Evolutionary conservation across 2,329 filamentous ascomycete genomes (phyloP).

Genomic region (Neurospora sp.): DNA sequence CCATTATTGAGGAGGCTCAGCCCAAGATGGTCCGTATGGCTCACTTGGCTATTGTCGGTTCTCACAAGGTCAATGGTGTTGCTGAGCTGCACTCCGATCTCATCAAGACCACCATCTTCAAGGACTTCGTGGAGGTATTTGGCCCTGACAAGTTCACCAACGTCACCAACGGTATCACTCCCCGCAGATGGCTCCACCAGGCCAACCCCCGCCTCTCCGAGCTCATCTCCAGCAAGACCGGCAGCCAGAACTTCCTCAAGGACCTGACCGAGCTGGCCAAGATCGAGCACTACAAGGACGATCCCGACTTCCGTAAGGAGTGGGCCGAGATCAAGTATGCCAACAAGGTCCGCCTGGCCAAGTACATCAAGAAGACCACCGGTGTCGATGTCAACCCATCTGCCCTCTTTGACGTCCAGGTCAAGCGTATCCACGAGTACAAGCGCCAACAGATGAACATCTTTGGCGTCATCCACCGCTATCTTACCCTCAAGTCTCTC

Average conservation of each 20-base stretch:
- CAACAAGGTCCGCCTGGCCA: slow-evolving; percentile 87
- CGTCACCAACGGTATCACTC: slow-evolving; percentile 96
- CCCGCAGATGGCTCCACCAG: slow-evolving; percentile 92
- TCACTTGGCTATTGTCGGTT: slow-evolving; percentile 86
- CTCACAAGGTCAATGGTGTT: slow-evolving; percentile 98
- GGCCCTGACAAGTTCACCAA: slow-evolving; percentile 97
- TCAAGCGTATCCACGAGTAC: slow-evolving; percentile 99
- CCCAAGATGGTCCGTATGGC: slow-evolving; percentile 99
- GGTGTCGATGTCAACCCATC: slow-evolving; percentile 77
- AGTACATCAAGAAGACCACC: slow-evolving; percentile 77
- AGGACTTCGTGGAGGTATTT: slow-evolving; percentile 92
- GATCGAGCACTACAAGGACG: slow-evolving; percentile 72
- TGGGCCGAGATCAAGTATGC: slow-evolving; percentile 95
- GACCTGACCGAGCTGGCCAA: slow-evolving; percentile 81
- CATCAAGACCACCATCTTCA: slow-evolving; percentile 99
- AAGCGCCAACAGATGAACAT: slow-evolving; percentile 99
- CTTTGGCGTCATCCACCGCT: slow-evolving; percentile 93
- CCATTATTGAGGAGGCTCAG: slow-evolving; percentile 93
- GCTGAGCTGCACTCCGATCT: slow-evolving; percentile 95
- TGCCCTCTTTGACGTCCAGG: slow-evolving; percentile 90
- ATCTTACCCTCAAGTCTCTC: slow-evolving; percentile 81
- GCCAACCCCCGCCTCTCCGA: slow-evolving; percentile 89
- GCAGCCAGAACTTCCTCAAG: slow-evolving; percentile 75
- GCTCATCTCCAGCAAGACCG: slow-evolving; percentile 82
- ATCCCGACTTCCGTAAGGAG: slow-evolving; percentile 83